Conservation (phyloP, 2,329 filamentous ascomycete species). For the Fusarium staphyleae region DNA sequence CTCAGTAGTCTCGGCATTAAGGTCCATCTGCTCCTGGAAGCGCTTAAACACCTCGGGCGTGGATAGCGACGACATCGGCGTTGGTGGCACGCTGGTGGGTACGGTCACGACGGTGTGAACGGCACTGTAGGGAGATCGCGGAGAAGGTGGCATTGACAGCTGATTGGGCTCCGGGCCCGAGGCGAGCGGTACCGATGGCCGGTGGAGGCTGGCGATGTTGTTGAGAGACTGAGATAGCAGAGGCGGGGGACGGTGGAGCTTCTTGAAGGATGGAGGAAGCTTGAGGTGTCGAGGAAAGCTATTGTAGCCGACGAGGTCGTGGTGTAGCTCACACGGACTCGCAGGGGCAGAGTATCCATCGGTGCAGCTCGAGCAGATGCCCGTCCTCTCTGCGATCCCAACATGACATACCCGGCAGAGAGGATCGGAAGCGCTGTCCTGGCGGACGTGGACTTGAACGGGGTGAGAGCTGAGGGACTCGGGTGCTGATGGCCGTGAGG, state of each 20-base stretch:
- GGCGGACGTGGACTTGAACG: slow-evolving; percentile 33
- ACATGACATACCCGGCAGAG: slow-evolving; percentile 35
- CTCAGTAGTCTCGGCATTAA: not conserved
- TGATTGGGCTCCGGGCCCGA: slow-evolving; percentile 32
- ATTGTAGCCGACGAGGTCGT: slow-evolving; percentile 1
- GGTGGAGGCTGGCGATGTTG: slow-evolving; percentile 26
- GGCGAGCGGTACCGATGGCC: slow-evolving; percentile 13
- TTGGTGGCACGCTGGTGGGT: slow-evolving; percentile 10
- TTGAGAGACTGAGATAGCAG: slow-evolving; percentile 23
- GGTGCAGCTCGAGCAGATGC: slow-evolving; percentile 35
- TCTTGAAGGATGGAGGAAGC: slow-evolving; percentile 17
- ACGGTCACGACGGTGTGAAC: slow-evolving; percentile 18
- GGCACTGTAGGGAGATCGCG: slow-evolving; percentile 10
- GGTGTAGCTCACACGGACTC: slow-evolving; percentile 12
- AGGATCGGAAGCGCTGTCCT: slow-evolving; percentile 33
- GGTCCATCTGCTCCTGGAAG: slow-evolving; percentile 26
- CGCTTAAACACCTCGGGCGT: slow-evolving; percentile 35
- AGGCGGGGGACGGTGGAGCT: slow-evolving; percentile 29
- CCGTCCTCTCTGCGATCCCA: slow-evolving; percentile 35
- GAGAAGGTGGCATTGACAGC: slow-evolving; percentile 22
- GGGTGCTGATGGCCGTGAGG: slow-evolving; percentile 25
- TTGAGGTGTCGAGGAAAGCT: slow-evolving; percentile 15
- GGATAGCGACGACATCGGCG: slow-evolving; percentile 31
- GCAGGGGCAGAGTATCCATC: slow-evolving; percentile 24
- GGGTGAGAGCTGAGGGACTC: slow-evolving; percentile 37